Base-by-base conservation (phyloP, 1,284 basidiomycete genomes). In the Ganoderma multipileum region DNA sequence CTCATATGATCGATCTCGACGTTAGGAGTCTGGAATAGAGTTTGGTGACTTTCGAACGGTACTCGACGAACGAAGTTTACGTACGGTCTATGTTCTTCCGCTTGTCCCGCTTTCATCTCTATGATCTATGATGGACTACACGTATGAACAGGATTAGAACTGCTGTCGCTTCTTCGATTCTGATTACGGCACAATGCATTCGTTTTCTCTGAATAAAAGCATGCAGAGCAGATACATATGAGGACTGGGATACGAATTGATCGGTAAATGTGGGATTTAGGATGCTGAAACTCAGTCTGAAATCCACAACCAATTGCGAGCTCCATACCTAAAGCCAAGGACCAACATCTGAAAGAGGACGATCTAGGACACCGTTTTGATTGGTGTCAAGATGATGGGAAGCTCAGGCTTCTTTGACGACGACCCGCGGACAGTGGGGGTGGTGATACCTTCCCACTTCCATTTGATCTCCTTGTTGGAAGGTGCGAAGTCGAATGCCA, bases 391-490 rank as follows among this genome's bases (percentile, higher is more conserved):
- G 12, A 54, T 30, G 52, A 30, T 61, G 11, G n/a, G 59, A 4
- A 67, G 60, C 42, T 66, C 68, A 9, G 62, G 68, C 42, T 57
- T 64, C 9, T 57, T 61, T n/a, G 63, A 54, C 54, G 59, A 55
- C 16, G 65, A 66, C 28, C 65, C 65, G 26, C 61, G 61, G 36
- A 72, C 63, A n/a, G 70, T 66, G 6, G 70, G 72, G 36, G 64
- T 69, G 30, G 68, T 62, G 39, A 73, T 63, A 23, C 69, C 69
- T 23, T 63, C 62, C 52, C 64, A 54, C 44, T 65, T 68, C 67
- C 70, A 71, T 39, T 68, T 58, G 36, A 71, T 66, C 52, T 72
- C 68, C 64, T 72, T 69, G 16, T 59, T 63, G 7, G 68, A 68
- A 20, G 64, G 68, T 3, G 61, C 50, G 47, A 72, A 58, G 39